Conservation (phyloP, 225 moss, liverwort and hornwort genomes). For the Physcomitrellopsis africana region DNA sequence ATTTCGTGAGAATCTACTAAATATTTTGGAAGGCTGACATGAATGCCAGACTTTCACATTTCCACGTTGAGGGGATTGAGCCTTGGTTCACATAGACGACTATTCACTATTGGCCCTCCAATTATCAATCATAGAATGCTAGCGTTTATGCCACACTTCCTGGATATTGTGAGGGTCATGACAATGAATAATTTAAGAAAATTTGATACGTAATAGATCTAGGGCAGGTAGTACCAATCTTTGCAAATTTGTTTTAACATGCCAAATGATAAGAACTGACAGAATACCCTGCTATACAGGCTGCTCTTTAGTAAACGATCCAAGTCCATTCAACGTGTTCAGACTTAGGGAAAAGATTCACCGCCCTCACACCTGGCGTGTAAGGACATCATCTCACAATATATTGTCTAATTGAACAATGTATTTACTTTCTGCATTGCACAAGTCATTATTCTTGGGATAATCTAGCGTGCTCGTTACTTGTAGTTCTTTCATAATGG, state of each 20-base stretch:
- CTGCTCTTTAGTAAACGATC: constrained; percentile 83
- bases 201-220: background rate
- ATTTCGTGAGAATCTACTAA: background rate
- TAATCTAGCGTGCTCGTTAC: background rate
- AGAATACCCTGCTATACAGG: constrained; percentile 48
- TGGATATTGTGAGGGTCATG: background rate
- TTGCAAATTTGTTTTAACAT: background rate
- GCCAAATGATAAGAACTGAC: constrained; percentile 5
- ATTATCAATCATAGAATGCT: too few species aligned
- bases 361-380: constrained; percentile 80
- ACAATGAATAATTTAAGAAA: background rate
- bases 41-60: too few species aligned
- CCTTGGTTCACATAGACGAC: too few species aligned
- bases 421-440: constrained; percentile 7
- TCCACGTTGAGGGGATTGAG: too few species aligned
- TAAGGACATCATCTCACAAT: constrained; percentile 41
- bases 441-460: background rate
- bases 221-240: background rate
- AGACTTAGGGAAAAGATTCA: constrained; percentile 83
- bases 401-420: background rate
- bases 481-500: background rate
- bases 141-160: too few species aligned
- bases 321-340: constrained; percentile 87
- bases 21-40: too few species aligned
- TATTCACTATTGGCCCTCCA: too few species aligned